Base-by-base conservation (phyloP, 148 eudicot species). In the Pouteria glomerata region DNA sequence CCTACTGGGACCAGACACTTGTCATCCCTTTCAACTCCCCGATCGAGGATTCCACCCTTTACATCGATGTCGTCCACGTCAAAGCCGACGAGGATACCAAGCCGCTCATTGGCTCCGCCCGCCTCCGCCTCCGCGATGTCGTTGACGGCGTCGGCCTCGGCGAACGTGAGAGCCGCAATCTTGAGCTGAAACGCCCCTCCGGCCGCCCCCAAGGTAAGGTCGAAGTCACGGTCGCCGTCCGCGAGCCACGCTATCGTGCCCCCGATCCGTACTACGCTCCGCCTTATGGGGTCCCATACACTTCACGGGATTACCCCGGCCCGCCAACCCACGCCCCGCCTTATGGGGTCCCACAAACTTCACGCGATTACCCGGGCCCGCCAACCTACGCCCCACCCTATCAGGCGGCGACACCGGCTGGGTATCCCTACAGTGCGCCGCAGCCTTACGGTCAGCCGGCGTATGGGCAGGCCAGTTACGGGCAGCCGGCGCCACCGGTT, bases 201-300 rank as follows among this genome's bases (percentile, higher is more conserved):
- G 98, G 98, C 30, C 79, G 98, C 3, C 96, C 98, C 3, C 96
- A 93, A 15, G 96, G 98, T 0, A 93, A 88, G 57, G 0, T 93
- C 37, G 86, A 80, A 6, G 63, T 90, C 23, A 58, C 72, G 29
- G 84, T 90, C 2, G 18, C 45, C 13, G 83, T 90, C 4, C 83
- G 80, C 7, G 85, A 88, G 35, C 73, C 81, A 1, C 83, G 87
- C 29, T 87, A 89, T 63, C 89, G 75, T 27, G 86, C 85, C n/a
- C 93, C 87, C 0, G 91, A 81, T 31, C 86, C 91, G 0, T 80
- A 85, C 76, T 33, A 78, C 41, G 78, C 88, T 5, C 83, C 93
- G 1, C 85, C 96, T 5, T 88, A 90, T 66, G 87, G 85, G 1
- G 88, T 86, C 30, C 82, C 78, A 3, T 72, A 65, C 50, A 70